Evolutionary conservation across 441 rosid genomes (phyloP), one percentile per base, ranked within the genome.

Genomic region (Populus tomentosa): DNA sequence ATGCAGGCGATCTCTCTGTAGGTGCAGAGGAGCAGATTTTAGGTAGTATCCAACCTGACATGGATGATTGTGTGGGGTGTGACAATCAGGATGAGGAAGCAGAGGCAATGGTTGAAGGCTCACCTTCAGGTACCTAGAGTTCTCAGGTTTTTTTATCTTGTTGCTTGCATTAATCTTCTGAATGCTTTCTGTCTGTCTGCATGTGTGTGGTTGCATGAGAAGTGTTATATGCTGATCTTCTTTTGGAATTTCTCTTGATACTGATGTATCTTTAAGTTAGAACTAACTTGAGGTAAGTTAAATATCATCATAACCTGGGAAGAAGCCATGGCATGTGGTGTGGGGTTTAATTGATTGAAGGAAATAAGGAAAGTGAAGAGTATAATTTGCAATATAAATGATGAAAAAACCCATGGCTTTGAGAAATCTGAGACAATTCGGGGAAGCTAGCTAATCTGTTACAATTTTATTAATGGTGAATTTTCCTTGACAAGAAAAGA

Each of bases 21-120:
- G 87, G 88, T 71, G 87, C 91, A 9, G 98, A 91, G 85, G 99
- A 95, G 82, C 96, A 92, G 86, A 88, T 90, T 78, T 80, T 93
- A 69, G 88, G 82, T 1, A 84, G 78, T 76, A 87, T 86, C 79
- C 90, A 88, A 82, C 94, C 92, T 28, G 94, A 92, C 80, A 91
- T 89, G 90, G 98, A 94, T 80, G 98, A 95, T 80, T 89, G 86
- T 79, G 88, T 81, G 59, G 92, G 84, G 24, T 87, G 84, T 88
- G 99, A 90, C 79, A 92, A 86, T 78, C 91, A 85, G 73, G 97
- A 94, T 24, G 98, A 91, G 70, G 94, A 92, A 77, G 85, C 86
- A 23, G 97, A 84, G 53, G 92, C 94, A 67, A 92, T 94, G 97
- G 81, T 90, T 72, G 97, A 93, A 85, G 95, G 88, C 79, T 85